A percentile compares a stretch with the other conserved stretches of the same genome.
Conservation (phyloP, 129 eudicot genomes). For the Arctium minus region DNA sequence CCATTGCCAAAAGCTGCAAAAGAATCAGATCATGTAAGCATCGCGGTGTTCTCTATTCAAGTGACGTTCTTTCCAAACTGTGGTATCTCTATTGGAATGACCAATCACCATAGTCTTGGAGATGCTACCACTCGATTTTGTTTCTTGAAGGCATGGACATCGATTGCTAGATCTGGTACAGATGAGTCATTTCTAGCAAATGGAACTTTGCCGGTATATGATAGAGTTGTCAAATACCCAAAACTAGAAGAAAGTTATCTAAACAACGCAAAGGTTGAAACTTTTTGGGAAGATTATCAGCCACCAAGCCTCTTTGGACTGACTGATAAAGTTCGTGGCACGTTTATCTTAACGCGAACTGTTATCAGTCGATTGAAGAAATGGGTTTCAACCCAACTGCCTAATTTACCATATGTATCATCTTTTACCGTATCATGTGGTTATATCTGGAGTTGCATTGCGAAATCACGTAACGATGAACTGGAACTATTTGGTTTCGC, state of each 20-base stretch:
- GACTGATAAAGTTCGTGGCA: slow-evolving; percentile 19
- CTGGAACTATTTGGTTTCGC: not conserved
- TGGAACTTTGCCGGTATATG: not conserved
- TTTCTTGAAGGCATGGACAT: not conserved
- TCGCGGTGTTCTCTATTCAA: not conserved
- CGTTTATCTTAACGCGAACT: slow-evolving; percentile 5
- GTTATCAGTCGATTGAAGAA: slow-evolving; percentile 21
- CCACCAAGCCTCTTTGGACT: not conserved
- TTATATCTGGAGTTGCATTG: slow-evolving; percentile 28
- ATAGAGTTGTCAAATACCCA: slow-evolving; percentile 8
- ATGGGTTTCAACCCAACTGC: not conserved
- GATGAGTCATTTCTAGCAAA: not conserved
- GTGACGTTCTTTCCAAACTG: not conserved
- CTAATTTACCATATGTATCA: slow-evolving; percentile 11
- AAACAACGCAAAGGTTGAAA: not conserved
- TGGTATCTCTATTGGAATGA: not conserved
- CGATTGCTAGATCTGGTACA: not conserved
- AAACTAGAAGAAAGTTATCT: not conserved
- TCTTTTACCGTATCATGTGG: slow-evolving; percentile 28
- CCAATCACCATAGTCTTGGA: not conserved
- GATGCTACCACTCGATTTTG: not conserved
- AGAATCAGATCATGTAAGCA: not conserved
- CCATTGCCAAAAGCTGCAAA: not conserved
- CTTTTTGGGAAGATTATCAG: not conserved
- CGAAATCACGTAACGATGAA: slow-evolving; percentile 3